phyloP scores from a whole-genome alignment of 2,329 filamentous ascomycete species.

The Botryotinia convoluta region DNA sequence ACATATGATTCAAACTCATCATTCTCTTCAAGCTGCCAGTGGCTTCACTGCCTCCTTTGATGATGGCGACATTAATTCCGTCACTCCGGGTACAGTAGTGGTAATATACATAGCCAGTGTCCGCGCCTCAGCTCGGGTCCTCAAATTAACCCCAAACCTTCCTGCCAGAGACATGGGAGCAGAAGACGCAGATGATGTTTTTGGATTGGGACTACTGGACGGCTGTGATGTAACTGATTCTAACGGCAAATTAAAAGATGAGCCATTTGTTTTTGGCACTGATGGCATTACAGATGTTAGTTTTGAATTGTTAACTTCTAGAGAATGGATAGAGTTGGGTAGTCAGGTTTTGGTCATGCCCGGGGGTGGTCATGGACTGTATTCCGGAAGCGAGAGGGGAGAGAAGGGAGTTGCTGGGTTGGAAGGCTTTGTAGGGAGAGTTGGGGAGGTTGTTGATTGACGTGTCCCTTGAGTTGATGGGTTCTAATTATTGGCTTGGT shows the following conservation, averaged over 20 bases:
- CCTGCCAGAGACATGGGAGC: constrained; percentile 32
- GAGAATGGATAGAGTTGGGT: constrained; percentile 72
- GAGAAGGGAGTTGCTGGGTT: constrained; percentile 57
- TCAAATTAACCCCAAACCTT: constrained; percentile 45
- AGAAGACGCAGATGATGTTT: constrained; percentile 48
- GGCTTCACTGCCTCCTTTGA: constrained; percentile 71
- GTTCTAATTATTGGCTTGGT: background rate
- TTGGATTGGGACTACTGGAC: constrained; percentile 50
- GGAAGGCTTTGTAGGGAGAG: constrained; percentile 69
- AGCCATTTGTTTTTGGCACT: constrained; percentile 41
- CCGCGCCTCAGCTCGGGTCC: constrained; percentile 73
- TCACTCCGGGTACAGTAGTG: constrained; percentile 66
- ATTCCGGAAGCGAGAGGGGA: constrained; percentile 53
- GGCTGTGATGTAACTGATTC: constrained; percentile 47
- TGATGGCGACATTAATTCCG: constrained; percentile 57
- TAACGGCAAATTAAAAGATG: constrained; percentile 32
- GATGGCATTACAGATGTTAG: constrained; percentile 51
- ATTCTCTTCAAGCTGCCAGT: constrained; percentile 62
- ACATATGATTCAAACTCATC: constrained; percentile 54
- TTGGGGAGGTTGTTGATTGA: constrained; percentile 60
- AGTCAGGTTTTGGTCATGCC: constrained; percentile 70
- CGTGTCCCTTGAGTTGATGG: background rate
- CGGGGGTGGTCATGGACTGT: constrained; percentile 60
- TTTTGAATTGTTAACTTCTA: constrained; percentile 65
- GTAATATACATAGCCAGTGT: constrained; percentile 89